phyloP scores from a whole-genome alignment of 768 basidiomycete genomes.

The Leccinum boreale region DNA sequence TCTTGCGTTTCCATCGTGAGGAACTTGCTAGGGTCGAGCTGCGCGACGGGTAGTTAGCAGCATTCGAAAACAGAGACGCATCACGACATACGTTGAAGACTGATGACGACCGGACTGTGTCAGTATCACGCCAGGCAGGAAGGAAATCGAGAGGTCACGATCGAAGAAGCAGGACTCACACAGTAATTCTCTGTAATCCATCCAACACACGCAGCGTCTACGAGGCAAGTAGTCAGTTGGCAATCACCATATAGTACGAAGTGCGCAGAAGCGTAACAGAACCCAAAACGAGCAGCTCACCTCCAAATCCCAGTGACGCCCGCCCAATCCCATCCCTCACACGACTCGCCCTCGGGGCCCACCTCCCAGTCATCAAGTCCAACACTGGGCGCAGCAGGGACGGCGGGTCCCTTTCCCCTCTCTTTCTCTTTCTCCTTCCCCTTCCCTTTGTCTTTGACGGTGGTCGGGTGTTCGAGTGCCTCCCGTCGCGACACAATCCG shows the following conservation, averaged over 20 bases:
- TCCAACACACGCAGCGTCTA: constrained; percentile 57
- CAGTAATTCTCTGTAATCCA: constrained; percentile 54
- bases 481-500: constrained; percentile 11
- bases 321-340: constrained; percentile 58
- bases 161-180: constrained; percentile 33
- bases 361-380: constrained; percentile 21
- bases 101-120: background rate
- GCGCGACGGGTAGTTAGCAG: background rate
- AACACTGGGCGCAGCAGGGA: background rate
- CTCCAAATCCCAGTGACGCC: constrained; percentile 52
- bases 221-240: background rate
- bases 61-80: background rate
- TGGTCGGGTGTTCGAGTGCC: constrained; percentile 11
- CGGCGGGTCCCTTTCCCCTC: background rate
- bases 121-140: background rate
- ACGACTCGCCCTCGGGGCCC: constrained; percentile 20
- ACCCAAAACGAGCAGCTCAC: constrained; percentile 30
- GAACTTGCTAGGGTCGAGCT: constrained; percentile 31
- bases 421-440: background rate
- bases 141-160: background rate
- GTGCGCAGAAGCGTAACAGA: no score
- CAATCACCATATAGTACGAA: no score
- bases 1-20: constrained; percentile 34
- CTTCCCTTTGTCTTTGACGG: constrained; percentile 15
- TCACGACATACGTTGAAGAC: constrained; percentile 23